A percentile compares a stretch with the other conserved stretches of the same genome.
These are phyloP conservation scores for Barnettozyma vustinii DNA, from an alignment of 805 yeast species.

Conservation along the genomic window DNA sequence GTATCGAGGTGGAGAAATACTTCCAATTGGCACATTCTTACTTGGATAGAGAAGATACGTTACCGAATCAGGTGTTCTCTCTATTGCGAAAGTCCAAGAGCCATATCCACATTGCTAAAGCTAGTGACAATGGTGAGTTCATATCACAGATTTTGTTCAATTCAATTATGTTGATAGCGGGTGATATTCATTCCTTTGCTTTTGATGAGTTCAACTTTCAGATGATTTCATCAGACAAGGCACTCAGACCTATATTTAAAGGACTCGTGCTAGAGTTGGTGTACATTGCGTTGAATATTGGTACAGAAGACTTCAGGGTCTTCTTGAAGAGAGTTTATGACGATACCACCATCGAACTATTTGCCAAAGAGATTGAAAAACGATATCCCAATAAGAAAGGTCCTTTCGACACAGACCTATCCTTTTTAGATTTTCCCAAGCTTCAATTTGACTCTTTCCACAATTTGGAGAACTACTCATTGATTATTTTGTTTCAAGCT, in stretches of 20 bases:
- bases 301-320: neutral
- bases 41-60: neutral
- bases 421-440: constrained; percentile 1
- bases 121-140: neutral
- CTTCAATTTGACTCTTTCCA: constrained; percentile 3
- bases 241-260: constrained; percentile 4
- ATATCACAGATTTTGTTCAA: constrained; percentile 8
- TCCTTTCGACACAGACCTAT: neutral
- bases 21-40: neutral
- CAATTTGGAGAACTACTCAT: constrained; percentile 5
- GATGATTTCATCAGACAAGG: neutral
- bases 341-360: neutral
- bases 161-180: constrained; percentile 4
- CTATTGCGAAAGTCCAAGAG: neutral
- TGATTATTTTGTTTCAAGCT: constrained; percentile 12
- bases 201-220: constrained; percentile 6
- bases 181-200: constrained; percentile 7
- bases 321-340: neutral
- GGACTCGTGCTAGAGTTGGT: constrained; percentile 8
- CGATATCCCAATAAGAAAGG: neutral
- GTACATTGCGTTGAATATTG: constrained; percentile 3
- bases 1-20: neutral
- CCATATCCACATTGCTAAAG: neutral
- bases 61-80: neutral
- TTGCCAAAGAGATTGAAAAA: neutral